Evolutionary conservation across 495 filamentous ascomycete species (phyloP).

Genomic region (Penicillium canescens): DNA sequence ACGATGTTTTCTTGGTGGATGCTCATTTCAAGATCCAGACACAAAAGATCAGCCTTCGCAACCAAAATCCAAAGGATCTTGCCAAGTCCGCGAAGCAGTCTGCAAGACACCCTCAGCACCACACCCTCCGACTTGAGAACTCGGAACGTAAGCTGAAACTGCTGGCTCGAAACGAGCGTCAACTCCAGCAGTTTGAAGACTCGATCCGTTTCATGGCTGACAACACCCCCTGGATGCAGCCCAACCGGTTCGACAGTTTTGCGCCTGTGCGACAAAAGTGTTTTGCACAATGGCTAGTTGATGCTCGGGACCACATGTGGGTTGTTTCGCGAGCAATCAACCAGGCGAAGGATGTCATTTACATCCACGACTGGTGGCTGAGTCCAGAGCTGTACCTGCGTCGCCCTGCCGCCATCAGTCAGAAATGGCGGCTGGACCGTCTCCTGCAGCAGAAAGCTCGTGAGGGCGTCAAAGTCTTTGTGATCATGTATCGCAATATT

Average conservation of each 20-base stretch:
- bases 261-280: conserved; percentile 84
- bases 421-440: conserved; percentile 96
- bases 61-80: conserved; percentile 67
- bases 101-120: conserved; percentile 73
- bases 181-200: conserved; percentile 88
- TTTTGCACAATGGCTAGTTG: conserved; percentile 95
- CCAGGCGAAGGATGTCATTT: conserved; percentile 97
- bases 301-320: conserved; percentile 99
- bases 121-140: conserved; percentile 79
- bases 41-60: conserved; percentile 57
- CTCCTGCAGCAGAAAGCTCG: conserved; percentile 91
- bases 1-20: conserved; percentile 96
- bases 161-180: conserved; percentile 87
- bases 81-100: conserved; percentile 60
- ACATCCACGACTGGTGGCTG: conserved; percentile 99
- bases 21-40: conserved; percentile 76
- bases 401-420: conserved; percentile 91
- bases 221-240: conserved; percentile 75
- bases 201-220: conserved; percentile 83
- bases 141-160: conserved; percentile 87
- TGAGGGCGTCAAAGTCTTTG: conserved; percentile 96
- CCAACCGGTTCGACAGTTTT: conserved; percentile 89
- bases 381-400: conserved; percentile 97
- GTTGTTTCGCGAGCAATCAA: conserved; percentile 95
- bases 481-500: conserved; percentile 98